Evolutionary conservation across 495 filamentous ascomycete species (phyloP).

Genomic region (Extremus antarcticus): DNA sequence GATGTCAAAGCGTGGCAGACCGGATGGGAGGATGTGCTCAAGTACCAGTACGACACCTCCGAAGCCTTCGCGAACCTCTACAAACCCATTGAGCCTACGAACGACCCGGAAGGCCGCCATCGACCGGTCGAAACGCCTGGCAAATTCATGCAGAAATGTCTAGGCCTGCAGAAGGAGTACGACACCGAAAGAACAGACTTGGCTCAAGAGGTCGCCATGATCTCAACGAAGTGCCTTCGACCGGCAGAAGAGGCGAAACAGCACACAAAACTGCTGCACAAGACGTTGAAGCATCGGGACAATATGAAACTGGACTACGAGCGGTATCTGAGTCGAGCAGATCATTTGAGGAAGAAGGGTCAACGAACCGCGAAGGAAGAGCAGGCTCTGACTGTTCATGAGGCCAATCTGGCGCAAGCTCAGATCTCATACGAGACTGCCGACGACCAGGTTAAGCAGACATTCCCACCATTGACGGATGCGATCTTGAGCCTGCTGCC

Average conservation of each 20-base stretch:
- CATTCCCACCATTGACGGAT: constrained; percentile 62
- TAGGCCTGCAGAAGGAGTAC: constrained; percentile 57
- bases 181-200: constrained; percentile 66
- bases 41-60: constrained; percentile 56
- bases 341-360: constrained; percentile 58
- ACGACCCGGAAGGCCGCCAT: constrained; percentile 6
- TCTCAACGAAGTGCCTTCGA: constrained; percentile 62
- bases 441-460: constrained; percentile 68
- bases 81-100: constrained; percentile 50
- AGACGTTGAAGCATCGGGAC: constrained; percentile 84
- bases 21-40: constrained; percentile 67
- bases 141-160: constrained; percentile 53
- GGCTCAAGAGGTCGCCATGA: constrained; percentile 56
- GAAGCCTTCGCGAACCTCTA: constrained; percentile 71
- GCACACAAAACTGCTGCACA: constrained; percentile 64
- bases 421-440: constrained; percentile 64
- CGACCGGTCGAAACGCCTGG: constrained; percentile 49
- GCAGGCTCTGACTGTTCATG: constrained; percentile 60
- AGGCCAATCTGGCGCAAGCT: constrained; percentile 50
- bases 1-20: constrained; percentile 75
- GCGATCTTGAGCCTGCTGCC: constrained; percentile 72
- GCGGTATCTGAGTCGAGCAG: constrained; percentile 61
- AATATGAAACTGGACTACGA: constrained; percentile 87
- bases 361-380: constrained; percentile 71
- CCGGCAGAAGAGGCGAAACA: constrained; percentile 65